These are phyloP conservation scores for Inga laurina DNA, from an alignment of 306 rosid species.

Conservation along the genomic window DNA sequence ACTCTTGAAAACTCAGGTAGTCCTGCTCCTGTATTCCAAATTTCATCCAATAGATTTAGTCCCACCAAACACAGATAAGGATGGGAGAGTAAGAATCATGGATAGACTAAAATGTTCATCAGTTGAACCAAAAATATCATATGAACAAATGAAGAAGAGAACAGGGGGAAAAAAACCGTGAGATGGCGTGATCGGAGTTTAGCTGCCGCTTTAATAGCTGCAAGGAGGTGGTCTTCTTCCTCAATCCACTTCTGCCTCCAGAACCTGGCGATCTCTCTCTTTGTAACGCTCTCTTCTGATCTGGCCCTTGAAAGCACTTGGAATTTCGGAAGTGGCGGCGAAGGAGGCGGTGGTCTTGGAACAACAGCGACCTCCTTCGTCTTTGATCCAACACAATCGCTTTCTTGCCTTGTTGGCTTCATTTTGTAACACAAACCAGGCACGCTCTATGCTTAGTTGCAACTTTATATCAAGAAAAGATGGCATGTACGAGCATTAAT, in stretches of 20 bases:
- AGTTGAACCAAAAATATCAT: neutral
- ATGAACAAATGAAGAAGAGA: neutral
- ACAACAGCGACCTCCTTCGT: constrained; percentile 22
- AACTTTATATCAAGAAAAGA: neutral
- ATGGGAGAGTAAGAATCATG: neutral
- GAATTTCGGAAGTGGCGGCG: constrained; percentile 56
- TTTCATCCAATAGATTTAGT: constrained; percentile 8
- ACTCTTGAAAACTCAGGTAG: constrained; percentile 52
- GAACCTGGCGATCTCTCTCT: constrained; percentile 71
- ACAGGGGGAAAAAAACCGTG: constrained; percentile 30
- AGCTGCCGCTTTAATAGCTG: constrained; percentile 83
- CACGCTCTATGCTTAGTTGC: neutral
- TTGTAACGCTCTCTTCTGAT: constrained; percentile 63
- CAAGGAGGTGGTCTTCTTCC: constrained; percentile 79
- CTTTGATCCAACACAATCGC: constrained; percentile 31
- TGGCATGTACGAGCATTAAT: constrained; percentile 5
- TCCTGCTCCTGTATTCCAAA: constrained; percentile 57
- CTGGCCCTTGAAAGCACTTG: constrained; percentile 8
- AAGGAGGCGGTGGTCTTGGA: constrained; percentile 41
- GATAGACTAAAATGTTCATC: neutral
- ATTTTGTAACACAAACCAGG: neutral
- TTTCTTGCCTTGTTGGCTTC: constrained; percentile 41
- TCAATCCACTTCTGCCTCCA: constrained; percentile 68
- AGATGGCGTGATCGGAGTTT: constrained; percentile 68
- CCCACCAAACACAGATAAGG: neutral